Conservation (phyloP, 2,329 filamentous ascomycete genomes). For the Alternaria infectoria region DNA sequence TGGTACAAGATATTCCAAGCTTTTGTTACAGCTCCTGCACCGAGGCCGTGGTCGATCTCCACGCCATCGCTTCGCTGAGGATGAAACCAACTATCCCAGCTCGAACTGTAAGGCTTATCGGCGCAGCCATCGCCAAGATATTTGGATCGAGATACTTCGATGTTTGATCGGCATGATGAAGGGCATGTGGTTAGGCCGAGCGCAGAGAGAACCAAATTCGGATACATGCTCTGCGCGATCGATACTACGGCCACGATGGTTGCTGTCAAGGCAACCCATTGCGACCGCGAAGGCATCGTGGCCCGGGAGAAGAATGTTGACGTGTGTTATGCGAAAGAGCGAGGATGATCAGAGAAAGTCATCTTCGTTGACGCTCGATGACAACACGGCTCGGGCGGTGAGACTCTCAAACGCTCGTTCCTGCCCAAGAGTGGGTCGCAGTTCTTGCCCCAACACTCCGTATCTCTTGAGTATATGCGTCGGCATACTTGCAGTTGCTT, state of each 20-base stretch:
- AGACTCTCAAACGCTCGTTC: constrained; percentile 2
- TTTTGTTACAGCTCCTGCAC: constrained; percentile 35
- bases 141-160: constrained; percentile 13
- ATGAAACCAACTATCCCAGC: constrained; percentile 46
- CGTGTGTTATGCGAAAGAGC: neutral
- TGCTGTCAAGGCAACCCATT: neutral
- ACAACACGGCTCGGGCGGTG: constrained; percentile 7
- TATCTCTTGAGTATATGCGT: neutral
- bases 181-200: constrained; percentile 5
- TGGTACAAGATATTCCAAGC: constrained; percentile 61
- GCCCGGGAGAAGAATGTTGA: neutral
- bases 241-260: constrained; percentile 8
- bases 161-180: neutral
- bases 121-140: constrained; percentile 35
- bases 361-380: constrained; percentile 9
- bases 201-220: neutral
- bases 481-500: constrained; percentile 19
- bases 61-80: constrained; percentile 27
- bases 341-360: neutral
- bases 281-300: constrained; percentile 5
- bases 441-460: neutral
- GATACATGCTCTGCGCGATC: neutral
- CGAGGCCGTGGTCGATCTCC: constrained; percentile 14
- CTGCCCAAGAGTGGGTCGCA: constrained; percentile 7
- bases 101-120: constrained; percentile 41